phyloP scores from a whole-genome alignment of 352 stramenopile genomes.

The Phytophthora agathidicida region DNA sequence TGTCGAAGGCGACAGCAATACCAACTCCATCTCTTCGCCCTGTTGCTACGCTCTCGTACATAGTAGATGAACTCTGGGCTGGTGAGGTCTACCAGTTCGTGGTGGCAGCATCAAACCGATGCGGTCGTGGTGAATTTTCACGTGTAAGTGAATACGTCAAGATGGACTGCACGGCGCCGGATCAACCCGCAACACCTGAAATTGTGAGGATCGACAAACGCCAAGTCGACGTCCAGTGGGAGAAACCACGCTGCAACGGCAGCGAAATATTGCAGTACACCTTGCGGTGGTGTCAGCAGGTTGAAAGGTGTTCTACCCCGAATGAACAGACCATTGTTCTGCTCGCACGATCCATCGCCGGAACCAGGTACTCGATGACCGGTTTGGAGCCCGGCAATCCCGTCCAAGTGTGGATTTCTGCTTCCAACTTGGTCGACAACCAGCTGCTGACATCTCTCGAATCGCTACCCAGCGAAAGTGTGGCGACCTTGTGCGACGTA shows the following conservation, averaged over 20 bases:
- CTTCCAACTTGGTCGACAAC: constrained; percentile 69
- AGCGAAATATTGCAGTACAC: constrained; percentile 79
- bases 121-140: constrained; percentile 66
- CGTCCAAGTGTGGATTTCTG: constrained; percentile 55
- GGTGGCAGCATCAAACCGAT: constrained; percentile 70
- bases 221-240: constrained; percentile 51
- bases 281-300: constrained; percentile 50
- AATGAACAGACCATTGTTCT: constrained; percentile 31
- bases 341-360: constrained; percentile 57
- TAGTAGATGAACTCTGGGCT: constrained; percentile 51
- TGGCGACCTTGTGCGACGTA: constrained; percentile 53
- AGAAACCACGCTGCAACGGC: constrained; percentile 67
- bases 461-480: constrained; percentile 42
- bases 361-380: constrained; percentile 49
- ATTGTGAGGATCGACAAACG: constrained; percentile 48
- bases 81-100: constrained; percentile 82
- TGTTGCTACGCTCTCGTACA: constrained; percentile 34
- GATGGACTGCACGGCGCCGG: constrained; percentile 64
- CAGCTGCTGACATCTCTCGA: constrained; percentile 51
- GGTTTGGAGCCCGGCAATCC: constrained; percentile 45
- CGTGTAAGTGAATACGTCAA: constrained; percentile 72
- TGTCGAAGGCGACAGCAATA: background rate
- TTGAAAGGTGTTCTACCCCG: constrained; percentile 1
- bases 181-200: constrained; percentile 46
- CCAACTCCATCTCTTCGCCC: background rate